Percentiles rank a stretch among this genome's conserved stretches.
Conservation (phyloP, 2,329 filamentous ascomycete species). For the Cladosporium austrohemisphaericum region DNA sequence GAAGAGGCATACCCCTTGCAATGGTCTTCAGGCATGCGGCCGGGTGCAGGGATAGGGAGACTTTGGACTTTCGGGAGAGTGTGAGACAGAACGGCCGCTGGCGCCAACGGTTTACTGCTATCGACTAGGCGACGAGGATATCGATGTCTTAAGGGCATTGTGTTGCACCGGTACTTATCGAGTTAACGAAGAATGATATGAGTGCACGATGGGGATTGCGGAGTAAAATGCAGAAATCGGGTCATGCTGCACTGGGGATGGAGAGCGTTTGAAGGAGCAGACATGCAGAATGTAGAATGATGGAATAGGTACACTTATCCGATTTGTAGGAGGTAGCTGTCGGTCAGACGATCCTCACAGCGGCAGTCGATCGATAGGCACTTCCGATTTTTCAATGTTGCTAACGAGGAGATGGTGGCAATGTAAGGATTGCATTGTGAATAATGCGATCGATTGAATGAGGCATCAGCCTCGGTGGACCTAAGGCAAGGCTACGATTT, state of each 20-base stretch:
- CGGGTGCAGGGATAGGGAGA: slow-evolving; percentile 14
- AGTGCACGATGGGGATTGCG: too few species aligned
- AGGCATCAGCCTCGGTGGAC: slow-evolving; percentile 1
- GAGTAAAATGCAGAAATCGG: too few species aligned
- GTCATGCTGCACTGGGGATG: too few species aligned
- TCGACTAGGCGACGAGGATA: slow-evolving; percentile 11
- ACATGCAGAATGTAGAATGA: background rate
- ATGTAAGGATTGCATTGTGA: too few species aligned
- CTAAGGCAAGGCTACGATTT: background rate
- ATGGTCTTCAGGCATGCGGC: slow-evolving; percentile 7
- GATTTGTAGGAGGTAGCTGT: too few species aligned
- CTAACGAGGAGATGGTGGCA: too few species aligned
- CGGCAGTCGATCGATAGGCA: too few species aligned
- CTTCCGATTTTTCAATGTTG: too few species aligned
- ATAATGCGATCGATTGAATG: background rate
- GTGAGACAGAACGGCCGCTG: slow-evolving; percentile 12
- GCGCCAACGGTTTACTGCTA: slow-evolving; percentile 12
- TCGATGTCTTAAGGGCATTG: slow-evolving; percentile 8
- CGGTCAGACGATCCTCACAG: too few species aligned
- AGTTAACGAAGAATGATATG: too few species aligned
- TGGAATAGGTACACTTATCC: too few species aligned
- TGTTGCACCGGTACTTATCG: background rate
- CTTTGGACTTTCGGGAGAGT: slow-evolving; percentile 1
- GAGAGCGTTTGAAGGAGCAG: background rate
- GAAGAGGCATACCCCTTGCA: slow-evolving; percentile 7